phyloP scores from a whole-genome alignment of 2,329 filamentous ascomycete species.

The Penicillium sp. region DNA sequence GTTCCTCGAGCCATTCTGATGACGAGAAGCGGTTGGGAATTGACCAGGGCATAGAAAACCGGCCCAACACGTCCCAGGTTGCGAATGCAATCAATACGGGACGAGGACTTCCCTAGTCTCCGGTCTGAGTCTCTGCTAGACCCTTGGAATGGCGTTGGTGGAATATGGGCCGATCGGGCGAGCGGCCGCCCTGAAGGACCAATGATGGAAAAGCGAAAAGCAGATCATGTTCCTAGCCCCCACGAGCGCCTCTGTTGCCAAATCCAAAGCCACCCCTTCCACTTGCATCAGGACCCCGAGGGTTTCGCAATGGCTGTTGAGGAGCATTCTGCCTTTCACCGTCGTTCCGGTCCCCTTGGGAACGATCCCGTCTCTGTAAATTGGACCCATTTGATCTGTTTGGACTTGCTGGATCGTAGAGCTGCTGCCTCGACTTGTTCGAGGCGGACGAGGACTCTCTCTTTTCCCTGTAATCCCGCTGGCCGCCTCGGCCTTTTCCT shows the following conservation, averaged over 20 bases:
- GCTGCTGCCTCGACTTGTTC: conserved; percentile 59
- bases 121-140: neutral
- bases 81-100: conserved; percentile 63
- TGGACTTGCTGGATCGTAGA: conserved; percentile 76
- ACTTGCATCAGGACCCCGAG: conserved; percentile 74
- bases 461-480: conserved; percentile 44
- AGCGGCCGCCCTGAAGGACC: neutral
- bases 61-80: conserved; percentile 59
- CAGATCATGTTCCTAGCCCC: conserved; percentile 25
- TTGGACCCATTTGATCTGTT: conserved; percentile 61
- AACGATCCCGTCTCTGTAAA: conserved; percentile 47
- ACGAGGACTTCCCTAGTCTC: conserved; percentile 50
- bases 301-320: conserved; percentile 69
- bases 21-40: conserved; percentile 4
- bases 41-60: conserved; percentile 52
- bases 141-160: neutral
- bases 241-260: conserved; percentile 61
- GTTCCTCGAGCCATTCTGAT: conserved; percentile 23
- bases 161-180: neutral
- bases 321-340: conserved; percentile 32
- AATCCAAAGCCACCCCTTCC: conserved; percentile 80
- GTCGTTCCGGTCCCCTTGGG: conserved; percentile 41
- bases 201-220: neutral
- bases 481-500: conserved; percentile 54
- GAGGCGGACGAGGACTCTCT: conserved; percentile 43